Evolutionary conservation across 768 basidiomycete genomes (phyloP).

Genomic region (Serendipita sp.): DNA sequence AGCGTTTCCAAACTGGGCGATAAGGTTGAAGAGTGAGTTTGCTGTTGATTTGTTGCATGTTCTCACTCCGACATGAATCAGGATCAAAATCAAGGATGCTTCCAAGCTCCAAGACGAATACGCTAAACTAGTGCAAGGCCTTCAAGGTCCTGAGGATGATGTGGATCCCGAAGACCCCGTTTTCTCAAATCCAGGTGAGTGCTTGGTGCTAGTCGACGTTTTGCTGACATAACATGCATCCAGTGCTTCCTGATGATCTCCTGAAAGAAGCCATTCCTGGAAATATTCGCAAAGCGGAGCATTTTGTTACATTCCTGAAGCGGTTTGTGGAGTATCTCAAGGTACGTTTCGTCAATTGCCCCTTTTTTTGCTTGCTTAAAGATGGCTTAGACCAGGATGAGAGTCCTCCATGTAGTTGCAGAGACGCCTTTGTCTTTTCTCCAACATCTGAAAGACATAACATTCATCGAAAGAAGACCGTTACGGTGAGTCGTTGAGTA

Average conservation of each 20-base stretch:
- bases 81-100: constrained; percentile 88
- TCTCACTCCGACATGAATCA: constrained; percentile 20
- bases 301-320: constrained; percentile 96
- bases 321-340: constrained; percentile 98
- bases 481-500: constrained; percentile 45
- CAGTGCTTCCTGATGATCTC: constrained; percentile 87
- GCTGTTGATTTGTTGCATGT: neutral
- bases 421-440: constrained; percentile 95
- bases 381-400: constrained; percentile 73
- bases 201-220: neutral
- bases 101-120: constrained; percentile 94
- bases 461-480: constrained; percentile 90
- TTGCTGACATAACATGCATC: neutral
- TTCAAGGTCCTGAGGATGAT: constrained; percentile 49
- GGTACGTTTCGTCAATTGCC: constrained; percentile 26
- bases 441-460: constrained; percentile 96
- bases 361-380: neutral
- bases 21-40: constrained; percentile 81
- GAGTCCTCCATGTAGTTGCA: constrained; percentile 97
- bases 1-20: constrained; percentile 77
- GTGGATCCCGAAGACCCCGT: constrained; percentile 57
- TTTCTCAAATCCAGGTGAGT: constrained; percentile 74
- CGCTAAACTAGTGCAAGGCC: constrained; percentile 81
- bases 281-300: constrained; percentile 96
- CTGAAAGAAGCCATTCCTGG: constrained; percentile 92